Evolutionary conservation across 257 asterid genomes (phyloP).

Genomic region (Capsicum rhomboideum): DNA sequence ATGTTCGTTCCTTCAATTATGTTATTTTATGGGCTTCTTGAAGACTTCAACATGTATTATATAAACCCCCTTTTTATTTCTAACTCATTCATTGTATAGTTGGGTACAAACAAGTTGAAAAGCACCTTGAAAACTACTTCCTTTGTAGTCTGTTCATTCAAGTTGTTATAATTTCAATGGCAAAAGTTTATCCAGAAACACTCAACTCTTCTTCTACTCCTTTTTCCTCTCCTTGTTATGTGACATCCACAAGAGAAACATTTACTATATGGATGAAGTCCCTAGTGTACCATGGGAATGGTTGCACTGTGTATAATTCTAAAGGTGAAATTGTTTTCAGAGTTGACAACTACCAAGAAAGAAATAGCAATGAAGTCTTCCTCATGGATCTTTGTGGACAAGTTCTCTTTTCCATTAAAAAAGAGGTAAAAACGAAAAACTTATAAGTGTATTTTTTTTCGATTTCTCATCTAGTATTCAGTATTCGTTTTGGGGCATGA

Average conservation of each 20-base stretch:
- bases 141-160: background rate
- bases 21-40: background rate
- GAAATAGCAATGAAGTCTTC: slow-evolving; percentile 37
- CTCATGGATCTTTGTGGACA: slow-evolving; percentile 67
- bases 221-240: background rate
- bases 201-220: background rate
- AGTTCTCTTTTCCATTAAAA: slow-evolving; percentile 47
- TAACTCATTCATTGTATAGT: background rate
- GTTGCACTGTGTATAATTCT: background rate
- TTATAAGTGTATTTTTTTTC: background rate
- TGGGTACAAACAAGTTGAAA: background rate
- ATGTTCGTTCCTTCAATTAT: background rate
- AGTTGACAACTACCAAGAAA: slow-evolving; percentile 18
- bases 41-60: background rate
- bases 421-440: slow-evolving; percentile 33
- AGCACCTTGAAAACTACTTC: background rate
- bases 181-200: slow-evolving; percentile 46
- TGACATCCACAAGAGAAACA: background rate
- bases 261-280: slow-evolving; percentile 2
- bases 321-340: background rate
- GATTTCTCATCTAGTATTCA: background rate
- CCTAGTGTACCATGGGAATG: background rate
- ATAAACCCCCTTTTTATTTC: background rate
- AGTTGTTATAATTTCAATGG: slow-evolving; percentile 17
- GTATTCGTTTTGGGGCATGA: background rate